Base-by-base conservation (phyloP, 208 protist species). In the Leishmania turanica region DNA sequence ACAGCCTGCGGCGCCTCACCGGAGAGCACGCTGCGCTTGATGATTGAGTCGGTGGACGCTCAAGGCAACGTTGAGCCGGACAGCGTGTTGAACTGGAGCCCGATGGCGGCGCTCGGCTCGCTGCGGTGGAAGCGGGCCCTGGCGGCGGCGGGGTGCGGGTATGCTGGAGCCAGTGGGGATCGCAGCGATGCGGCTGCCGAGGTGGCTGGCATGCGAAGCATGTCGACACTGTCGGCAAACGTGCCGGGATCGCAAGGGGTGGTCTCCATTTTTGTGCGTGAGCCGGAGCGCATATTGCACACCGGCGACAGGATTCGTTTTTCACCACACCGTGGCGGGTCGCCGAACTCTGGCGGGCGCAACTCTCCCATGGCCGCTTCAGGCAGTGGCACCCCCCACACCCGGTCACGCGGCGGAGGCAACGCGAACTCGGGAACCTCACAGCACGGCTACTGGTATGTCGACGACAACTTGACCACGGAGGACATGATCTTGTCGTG, bases 401-500 rank as follows among this genome's bases (percentile, higher is more conserved):
- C 49, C 49, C 71, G 71, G 42, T 72, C 42, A 47, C 68, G 42
- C 68, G 21, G 42, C 24, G 68, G 77, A 40, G 5, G 37, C 56
- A 19, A 70, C 45, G 27, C 66, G 54, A 19, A 62, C 31, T n/a
- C 73, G 40, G 45, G 42, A 31, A 9, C 27, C 31, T 31, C 34
- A 17, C 71, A 49, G 13, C 60, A 68, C 17, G 86, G 84, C 45
- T 81, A 79, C 78, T 92, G 89, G 89, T 89, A 90, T 66, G 75
- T 90, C 24, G 89, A 90, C 71, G 78, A 83, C 62, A 42, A 15
- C 45, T 66, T 92, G 42, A 85, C 77, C 0, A 83, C 87, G 54
- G 89, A 90, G 81, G 89, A 92, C 69, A 45, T 90, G 37, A 79
- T 87, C 8, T 47, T 92, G 70, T 82, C 82, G 34, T 92, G 89